Conservation (phyloP, 768 basidiomycete genomes). For the Termitomyces bulborhizus region DNA sequence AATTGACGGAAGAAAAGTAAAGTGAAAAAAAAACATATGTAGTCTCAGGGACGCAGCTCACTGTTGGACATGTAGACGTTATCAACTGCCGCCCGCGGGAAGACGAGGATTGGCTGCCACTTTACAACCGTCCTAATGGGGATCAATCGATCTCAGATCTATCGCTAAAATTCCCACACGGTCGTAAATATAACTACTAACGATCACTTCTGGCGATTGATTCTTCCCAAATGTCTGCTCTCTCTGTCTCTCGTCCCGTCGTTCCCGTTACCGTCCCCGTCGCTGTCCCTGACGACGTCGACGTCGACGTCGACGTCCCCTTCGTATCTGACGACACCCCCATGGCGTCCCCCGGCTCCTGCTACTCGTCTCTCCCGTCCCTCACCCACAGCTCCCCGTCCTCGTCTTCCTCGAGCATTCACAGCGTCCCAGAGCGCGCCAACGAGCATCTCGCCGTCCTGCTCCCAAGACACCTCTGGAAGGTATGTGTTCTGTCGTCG, state of each 20-base stretch:
- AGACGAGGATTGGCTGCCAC: neutral
- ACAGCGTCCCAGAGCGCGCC: slow-evolving; percentile 25
- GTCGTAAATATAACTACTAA: neutral
- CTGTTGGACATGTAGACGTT: slow-evolving; percentile 8
- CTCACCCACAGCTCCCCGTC: slow-evolving; percentile 26
- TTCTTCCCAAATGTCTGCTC: slow-evolving; percentile 18
- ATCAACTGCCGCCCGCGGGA: neutral
- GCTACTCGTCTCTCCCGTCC: slow-evolving; percentile 19
- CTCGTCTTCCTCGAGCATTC: slow-evolving; percentile 25
- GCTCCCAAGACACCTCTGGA: slow-evolving; percentile 67
- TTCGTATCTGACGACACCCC: neutral
- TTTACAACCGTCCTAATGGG: neutral
- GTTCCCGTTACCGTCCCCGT: neutral
- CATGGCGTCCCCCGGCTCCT: slow-evolving; percentile 16
- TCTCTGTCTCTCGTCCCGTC: slow-evolving; percentile 16
- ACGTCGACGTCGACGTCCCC: neutral
- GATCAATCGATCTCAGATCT: neutral
- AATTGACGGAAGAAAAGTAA: neutral
- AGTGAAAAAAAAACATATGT: neutral
- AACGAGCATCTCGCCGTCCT: slow-evolving; percentile 80
- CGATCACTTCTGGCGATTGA: neutral
- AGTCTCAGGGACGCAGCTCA: neutral
- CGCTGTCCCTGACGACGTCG: neutral
- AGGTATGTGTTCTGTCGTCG: slow-evolving; percentile 33
- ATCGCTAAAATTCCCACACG: slow-evolving; percentile 2